Base-by-base conservation (phyloP, 768 basidiomycete genomes). In the Tubosaeta sp. region DNA sequence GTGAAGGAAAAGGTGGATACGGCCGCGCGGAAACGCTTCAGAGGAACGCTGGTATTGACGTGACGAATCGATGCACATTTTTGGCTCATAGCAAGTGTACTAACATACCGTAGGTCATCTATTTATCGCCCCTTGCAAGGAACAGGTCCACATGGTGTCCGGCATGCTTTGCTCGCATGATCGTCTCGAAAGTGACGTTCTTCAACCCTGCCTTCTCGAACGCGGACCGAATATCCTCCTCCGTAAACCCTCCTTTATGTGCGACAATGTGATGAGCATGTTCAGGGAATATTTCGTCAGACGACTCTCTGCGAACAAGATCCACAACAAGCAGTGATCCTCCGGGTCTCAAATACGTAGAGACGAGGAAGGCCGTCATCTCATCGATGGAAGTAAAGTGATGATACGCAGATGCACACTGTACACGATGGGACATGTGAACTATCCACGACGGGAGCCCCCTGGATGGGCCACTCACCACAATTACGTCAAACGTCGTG, bases 371-470 rank as follows among this genome's bases (percentile, higher is more conserved):
- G 14, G 69, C 69, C 7, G 87, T 88, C 27, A 77, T 76, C 11
- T 68, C 65, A 8, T 71, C 67, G 57, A 82, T 75, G 26, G 76
- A 76, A 6, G 67, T 48, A 49, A 87, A 74, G 62, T 87, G 85
- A 56, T 87, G 85, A 60, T 85, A 87, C 2, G 86, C 72, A 26
- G 72, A 69, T 9, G 77, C 72, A 59, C 86, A 89, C 87, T 89
- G 54, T 9, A 22, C 6, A 33, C 6, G 16, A 39, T n/a, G n/a
- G 5, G 25, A 8, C 31, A 26, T 9, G 22, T 32, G 11, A 32
- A 27, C 8, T 6, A 7, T 32, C 4, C 5, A 47, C 34, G 16
- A 1, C 8, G n/a, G 32, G 9, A 43, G 14, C 13, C n/a, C n/a
- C n/a, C 11, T 8, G 54, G 2, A 39, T 27, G 16, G 13, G 25